Evolutionary conservation across 2,329 filamentous ascomycete genomes (phyloP).

Genomic region (Microcyclospora tardicrescens): DNA sequence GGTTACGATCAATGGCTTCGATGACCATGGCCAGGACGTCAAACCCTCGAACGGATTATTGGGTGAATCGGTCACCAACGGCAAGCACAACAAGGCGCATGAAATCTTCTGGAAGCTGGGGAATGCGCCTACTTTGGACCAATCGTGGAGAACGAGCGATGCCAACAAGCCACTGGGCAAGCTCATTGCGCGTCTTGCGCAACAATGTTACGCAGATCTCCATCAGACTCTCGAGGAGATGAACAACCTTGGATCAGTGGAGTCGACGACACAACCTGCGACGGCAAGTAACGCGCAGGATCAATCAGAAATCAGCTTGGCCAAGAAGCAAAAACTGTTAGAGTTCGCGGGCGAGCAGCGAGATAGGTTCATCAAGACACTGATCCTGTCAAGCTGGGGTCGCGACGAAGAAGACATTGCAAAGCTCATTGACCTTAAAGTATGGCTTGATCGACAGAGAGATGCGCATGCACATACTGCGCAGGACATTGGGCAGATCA

Average conservation of each 20-base stretch:
- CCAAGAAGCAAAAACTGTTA: slow-evolving; percentile 63
- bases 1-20: neutral
- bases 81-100: slow-evolving; percentile 4
- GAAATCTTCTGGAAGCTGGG: neutral
- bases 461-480: slow-evolving; percentile 18
- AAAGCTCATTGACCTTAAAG: slow-evolving; percentile 76
- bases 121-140: slow-evolving; percentile 43
- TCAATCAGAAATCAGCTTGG: slow-evolving; percentile 50
- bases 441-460: slow-evolving; percentile 47
- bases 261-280: slow-evolving; percentile 43
- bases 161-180: slow-evolving; percentile 64
- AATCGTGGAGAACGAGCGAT: slow-evolving; percentile 49
- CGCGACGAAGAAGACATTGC: slow-evolving; percentile 59
- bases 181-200: slow-evolving; percentile 65
- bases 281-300: slow-evolving; percentile 36
- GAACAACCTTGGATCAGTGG: slow-evolving; percentile 39
- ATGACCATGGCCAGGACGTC: neutral
- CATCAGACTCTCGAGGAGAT: slow-evolving; percentile 57
- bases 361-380: slow-evolving; percentile 80
- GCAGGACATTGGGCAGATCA: slow-evolving; percentile 40
- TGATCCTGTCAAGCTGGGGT: slow-evolving; percentile 86
- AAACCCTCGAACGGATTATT: slow-evolving; percentile 6
- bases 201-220: slow-evolving; percentile 70
- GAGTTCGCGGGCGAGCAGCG: slow-evolving; percentile 70
- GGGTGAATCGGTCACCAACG: slow-evolving; percentile 5